phyloP scores from a whole-genome alignment of 768 basidiomycete genomes.

The Lentinula edodes region DNA sequence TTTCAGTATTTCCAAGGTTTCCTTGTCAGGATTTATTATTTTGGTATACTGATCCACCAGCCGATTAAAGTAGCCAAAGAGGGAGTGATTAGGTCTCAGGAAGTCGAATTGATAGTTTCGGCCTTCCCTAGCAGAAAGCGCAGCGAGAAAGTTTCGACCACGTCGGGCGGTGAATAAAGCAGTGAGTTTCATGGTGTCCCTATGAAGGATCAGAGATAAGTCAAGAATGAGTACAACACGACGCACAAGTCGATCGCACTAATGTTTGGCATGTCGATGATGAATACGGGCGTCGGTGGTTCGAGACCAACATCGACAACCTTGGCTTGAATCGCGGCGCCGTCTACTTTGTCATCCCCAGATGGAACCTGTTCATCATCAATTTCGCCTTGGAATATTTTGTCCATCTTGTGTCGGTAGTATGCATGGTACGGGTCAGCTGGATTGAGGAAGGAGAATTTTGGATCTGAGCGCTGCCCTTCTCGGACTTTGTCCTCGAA shows the following conservation, averaged over 20 bases:
- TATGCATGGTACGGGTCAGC: slow-evolving; percentile 98
- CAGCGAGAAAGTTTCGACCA: slow-evolving; percentile 79
- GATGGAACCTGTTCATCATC: slow-evolving; percentile 51
- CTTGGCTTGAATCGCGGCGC: slow-evolving; percentile 26
- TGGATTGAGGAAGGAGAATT: slow-evolving; percentile 98
- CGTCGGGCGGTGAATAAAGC: slow-evolving; percentile 93
- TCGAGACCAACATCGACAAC: slow-evolving; percentile 62
- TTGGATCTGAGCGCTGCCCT: slow-evolving; percentile 92
- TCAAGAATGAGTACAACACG: background rate
- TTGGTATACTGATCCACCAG: slow-evolving; percentile 95
- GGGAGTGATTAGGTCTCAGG: slow-evolving; percentile 89
- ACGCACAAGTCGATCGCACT: slow-evolving; percentile 87
- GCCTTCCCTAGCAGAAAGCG: slow-evolving; percentile 83
- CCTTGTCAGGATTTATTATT: slow-evolving; percentile 79
- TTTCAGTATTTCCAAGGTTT: slow-evolving; percentile 64
- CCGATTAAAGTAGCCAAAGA: slow-evolving; percentile 95
- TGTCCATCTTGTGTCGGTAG: slow-evolving; percentile 89
- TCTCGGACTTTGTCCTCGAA: slow-evolving; percentile 98
- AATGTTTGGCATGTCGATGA: slow-evolving; percentile 81
- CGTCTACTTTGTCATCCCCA: slow-evolving; percentile 38
- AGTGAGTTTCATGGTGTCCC: slow-evolving; percentile 94
- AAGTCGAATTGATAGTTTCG: slow-evolving; percentile 99
- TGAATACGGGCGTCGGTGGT: slow-evolving; percentile 79
- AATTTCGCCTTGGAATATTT: slow-evolving; percentile 69
- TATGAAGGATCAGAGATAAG: slow-evolving; percentile 24